Base-by-base conservation (phyloP, 805 yeast genomes). In the Suhomyces sp. region DNA sequence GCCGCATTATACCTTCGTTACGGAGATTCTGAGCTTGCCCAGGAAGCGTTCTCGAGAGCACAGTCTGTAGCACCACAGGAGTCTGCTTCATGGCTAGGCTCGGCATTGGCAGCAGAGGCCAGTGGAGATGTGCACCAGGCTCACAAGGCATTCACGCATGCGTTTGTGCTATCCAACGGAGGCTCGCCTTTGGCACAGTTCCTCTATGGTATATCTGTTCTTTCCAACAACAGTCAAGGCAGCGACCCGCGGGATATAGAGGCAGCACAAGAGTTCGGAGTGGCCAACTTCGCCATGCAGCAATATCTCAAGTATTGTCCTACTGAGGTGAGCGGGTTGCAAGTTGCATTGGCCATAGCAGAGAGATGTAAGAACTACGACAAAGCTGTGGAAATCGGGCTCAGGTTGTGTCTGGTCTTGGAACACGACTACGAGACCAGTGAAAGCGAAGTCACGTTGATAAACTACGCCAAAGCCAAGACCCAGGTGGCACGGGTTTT, bases 21-120 rank as follows among this genome's bases (percentile, higher is more conserved):
- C 52, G 84, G 84, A 2, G 98, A 93, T 65, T 59, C 75, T 6
- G 86, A 80, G 35, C 78, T 94, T 41, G 94, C 98, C 0, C 77
- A 78, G 44, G 85, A 86, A 55, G 85, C 96, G 0, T 84, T 88
- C 54, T 71, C 77, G 40, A 80, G 90, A 56, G 87, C 94, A 0
- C 93, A 88, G 60, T 84, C 96, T 19, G 73, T 90, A 10, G 86
- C 92, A 2, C 97, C 99, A 2, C 87, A 85, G 50, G 79, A 78
- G 49, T 76, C 88, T 0, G 75, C 74, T 5, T 82, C 97, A 0
- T 94, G 98, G 98, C 66, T 88, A 31, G 97, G 97, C 1, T 84
- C 86, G 61, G 97, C 97, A 0, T 64, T 93, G 35, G 67, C 84
- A 1, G 75, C 82, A 0, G 79, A 81, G 51, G 80, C 76, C 0